Evolutionary conservation across 2,329 filamentous ascomycete genomes (phyloP), one percentile per base, ranked within the genome.

Genomic region (Catunica adiposa): DNA sequence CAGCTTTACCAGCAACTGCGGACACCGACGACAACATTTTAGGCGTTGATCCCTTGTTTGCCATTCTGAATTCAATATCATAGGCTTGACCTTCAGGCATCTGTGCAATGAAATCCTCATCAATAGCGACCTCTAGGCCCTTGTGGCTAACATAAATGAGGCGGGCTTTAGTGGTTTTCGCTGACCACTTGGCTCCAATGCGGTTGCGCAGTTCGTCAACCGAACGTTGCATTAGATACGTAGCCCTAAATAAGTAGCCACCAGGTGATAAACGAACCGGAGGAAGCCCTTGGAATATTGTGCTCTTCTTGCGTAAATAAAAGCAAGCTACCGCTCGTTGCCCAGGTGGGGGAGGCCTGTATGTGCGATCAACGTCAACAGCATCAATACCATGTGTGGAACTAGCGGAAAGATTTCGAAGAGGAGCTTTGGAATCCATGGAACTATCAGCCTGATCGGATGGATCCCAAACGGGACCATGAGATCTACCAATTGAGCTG

Each of bases 51-150:
- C 4, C 20, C 20, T 23, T 26, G 22, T 14, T 2, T 17, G 23
- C 22, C 23, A 3, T 48, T 11, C n/a, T 23, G 95, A 58, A 50
- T 14, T 58, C 56, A 20, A 58, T 31, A 26, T 58, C 56, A 23
- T 55, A 58, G 15, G 56, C 90, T 67, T 97, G 88, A 31, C 89
- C 89, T 69, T 98, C 92, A 1, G 81, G 78, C 54, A 97, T 73
- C 66, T 90, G 84, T 47, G 78, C 78, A 31, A 97, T 79, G 51
- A 94, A 83, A 60, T 96, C 89, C 64, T 97, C 89, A 63, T 97
- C 92, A 62, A 97, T 77, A 64, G 94, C 80, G 56, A 97, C 81
- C 63, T 89, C 81, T 1, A 96, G 70, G 0, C 88, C 88, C 60
- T 82, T 81, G 14, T 81, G 74, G 44, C 86, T 83, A 54, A 89